Evolutionary conservation across 192 early-diverging fungal species (phyloP).

Genomic region (Kappamyces sp.): DNA sequence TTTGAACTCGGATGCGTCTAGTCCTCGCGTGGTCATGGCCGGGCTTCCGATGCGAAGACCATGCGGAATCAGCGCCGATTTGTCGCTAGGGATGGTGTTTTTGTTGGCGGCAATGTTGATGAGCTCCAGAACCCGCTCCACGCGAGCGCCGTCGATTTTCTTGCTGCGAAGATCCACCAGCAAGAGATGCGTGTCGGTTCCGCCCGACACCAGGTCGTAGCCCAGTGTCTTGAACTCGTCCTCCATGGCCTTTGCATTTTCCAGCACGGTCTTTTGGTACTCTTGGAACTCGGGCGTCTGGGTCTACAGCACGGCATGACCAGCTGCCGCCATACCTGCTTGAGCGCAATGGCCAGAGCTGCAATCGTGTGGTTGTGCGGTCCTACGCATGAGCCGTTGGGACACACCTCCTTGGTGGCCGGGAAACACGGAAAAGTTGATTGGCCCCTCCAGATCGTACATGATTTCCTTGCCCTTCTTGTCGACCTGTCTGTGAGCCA

Average conservation of each 20-base stretch:
- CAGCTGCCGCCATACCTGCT: constrained; percentile 49
- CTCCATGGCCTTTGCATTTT: constrained; percentile 87
- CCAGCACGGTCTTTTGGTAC: constrained; percentile 88
- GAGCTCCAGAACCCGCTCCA: constrained; percentile 91
- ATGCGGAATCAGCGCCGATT: constrained; percentile 84
- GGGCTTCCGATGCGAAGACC: constrained; percentile 92
- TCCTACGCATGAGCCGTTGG: constrained; percentile 17
- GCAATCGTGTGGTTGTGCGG: constrained; percentile 99
- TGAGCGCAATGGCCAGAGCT: constrained; percentile 90
- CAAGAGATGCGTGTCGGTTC: constrained; percentile 94
- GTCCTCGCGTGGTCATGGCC: constrained; percentile 94
- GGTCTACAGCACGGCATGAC: constrained; percentile 27
- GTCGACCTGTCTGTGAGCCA: constrained; percentile 36
- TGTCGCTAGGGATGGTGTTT: constrained; percentile 98
- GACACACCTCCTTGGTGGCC: constrained; percentile 83
- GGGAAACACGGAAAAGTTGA: constrained; percentile 97
- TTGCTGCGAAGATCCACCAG: constrained; percentile 80
- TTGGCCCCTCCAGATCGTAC: constrained; percentile 91
- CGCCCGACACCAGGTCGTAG: constrained; percentile 83
- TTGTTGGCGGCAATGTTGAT: constrained; percentile 98
- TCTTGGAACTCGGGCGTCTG: constrained; percentile 77
- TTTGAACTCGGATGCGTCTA: constrained; percentile 83
- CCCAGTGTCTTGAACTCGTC: constrained; percentile 60
- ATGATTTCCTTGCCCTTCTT: constrained; percentile 84
- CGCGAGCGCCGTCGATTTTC: constrained; percentile 90